Conservation (phyloP, 768 basidiomycete genomes). For the Galerina sulciceps region DNA sequence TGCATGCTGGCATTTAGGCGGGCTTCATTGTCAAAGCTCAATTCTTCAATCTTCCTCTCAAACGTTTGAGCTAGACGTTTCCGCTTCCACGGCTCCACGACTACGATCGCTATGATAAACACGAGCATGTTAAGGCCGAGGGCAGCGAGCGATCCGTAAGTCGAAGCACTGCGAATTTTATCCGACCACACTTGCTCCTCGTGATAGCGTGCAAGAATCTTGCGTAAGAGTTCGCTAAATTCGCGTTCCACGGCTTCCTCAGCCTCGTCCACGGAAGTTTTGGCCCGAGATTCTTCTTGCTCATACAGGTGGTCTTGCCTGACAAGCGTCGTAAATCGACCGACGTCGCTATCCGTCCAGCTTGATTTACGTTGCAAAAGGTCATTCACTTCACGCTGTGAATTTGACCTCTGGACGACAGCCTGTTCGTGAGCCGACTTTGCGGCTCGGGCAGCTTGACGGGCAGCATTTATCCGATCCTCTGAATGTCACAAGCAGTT, state of each 20-base stretch:
- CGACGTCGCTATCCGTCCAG: slow-evolving; percentile 92
- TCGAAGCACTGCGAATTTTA: slow-evolving; percentile 95
- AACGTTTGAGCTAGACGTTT: slow-evolving; percentile 85
- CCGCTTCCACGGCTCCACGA: slow-evolving; percentile 98
- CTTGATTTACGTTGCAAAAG: slow-evolving; percentile 89
- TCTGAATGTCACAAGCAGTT: slow-evolving; percentile 49
- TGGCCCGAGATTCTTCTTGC: slow-evolving; percentile 75
- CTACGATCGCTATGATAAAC: slow-evolving; percentile 85
- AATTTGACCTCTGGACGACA: slow-evolving; percentile 77
- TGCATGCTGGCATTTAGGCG: slow-evolving; percentile 52
- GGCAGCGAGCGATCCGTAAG: slow-evolving; percentile 88
- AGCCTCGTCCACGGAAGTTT: slow-evolving; percentile 63
- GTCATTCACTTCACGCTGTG: slow-evolving; percentile 96
- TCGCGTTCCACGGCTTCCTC: slow-evolving; percentile 86
- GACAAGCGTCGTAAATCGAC: slow-evolving; percentile 87
- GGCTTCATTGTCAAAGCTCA: slow-evolving; percentile 57
- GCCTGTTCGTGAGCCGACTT: slow-evolving; percentile 81
- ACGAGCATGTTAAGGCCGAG: slow-evolving; percentile 88
- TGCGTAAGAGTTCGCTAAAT: slow-evolving; percentile 86
- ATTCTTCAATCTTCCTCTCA: slow-evolving; percentile 78
- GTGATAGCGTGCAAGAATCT: slow-evolving; percentile 91
- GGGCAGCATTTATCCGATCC: slow-evolving; percentile 66
- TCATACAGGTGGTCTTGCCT: slow-evolving; percentile 88
- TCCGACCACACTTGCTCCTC: slow-evolving; percentile 99
- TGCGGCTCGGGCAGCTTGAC: slow-evolving; percentile 69